Evolutionary conservation across 768 basidiomycete genomes (phyloP).

Genomic region (Boletus subcaerulescens): DNA sequence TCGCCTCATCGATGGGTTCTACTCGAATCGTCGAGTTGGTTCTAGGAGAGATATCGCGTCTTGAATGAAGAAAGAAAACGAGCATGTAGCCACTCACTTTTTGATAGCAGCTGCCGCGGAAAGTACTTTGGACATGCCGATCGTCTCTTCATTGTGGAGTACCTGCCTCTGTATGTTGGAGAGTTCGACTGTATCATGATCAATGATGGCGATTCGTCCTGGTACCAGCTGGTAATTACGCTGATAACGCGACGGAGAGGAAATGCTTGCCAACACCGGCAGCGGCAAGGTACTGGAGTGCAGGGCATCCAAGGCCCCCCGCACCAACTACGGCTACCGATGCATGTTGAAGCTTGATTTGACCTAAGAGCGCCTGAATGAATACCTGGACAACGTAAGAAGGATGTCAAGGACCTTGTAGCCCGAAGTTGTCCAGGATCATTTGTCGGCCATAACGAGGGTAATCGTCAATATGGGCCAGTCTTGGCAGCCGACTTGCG

Average conservation of each 20-base stretch:
- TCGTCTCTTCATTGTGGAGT: constrained; percentile 68
- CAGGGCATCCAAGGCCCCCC: constrained; percentile 94
- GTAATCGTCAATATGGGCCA: constrained; percentile 65
- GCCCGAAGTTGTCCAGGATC: constrained; percentile 87
- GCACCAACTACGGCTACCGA: constrained; percentile 89
- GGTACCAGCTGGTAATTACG: constrained; percentile 6
- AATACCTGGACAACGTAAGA: not conserved
- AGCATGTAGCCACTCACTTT: constrained; percentile 41
- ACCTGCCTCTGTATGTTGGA: constrained; percentile 94
- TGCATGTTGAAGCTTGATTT: constrained; percentile 73
- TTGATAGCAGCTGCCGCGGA: constrained; percentile 73
- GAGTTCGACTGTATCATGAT: constrained; percentile 83
- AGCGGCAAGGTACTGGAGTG: constrained; percentile 89
- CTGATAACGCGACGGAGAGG: not conserved
- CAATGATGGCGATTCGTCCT: constrained; percentile 86
- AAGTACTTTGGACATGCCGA: constrained; percentile 78
- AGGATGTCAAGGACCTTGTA: constrained; percentile 54
- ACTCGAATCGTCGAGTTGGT: constrained; percentile 70
- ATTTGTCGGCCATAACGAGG: constrained; percentile 93
- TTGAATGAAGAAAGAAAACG: not conserved
- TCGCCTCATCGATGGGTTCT: constrained; percentile 49
- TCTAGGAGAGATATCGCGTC: constrained; percentile 38
- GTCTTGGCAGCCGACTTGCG: constrained; percentile 14
- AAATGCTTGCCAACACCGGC: constrained; percentile 78
- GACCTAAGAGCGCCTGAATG: constrained; percentile 51